phyloP scores from a whole-genome alignment of 108 stramenopile genomes.

The Stephanodiscus triporus region DNA sequence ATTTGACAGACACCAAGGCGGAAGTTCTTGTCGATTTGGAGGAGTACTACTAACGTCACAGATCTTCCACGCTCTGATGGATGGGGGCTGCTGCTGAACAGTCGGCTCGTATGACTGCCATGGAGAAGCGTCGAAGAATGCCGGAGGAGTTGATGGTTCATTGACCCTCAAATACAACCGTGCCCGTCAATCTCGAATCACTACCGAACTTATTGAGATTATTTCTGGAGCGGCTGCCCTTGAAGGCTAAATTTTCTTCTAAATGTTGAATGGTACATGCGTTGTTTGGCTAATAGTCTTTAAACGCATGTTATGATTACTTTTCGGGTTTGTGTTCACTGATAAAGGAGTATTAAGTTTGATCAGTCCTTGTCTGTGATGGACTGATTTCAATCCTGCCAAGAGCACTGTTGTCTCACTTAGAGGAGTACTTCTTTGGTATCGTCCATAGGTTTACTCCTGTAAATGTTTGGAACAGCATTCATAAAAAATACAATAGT shows the following conservation, averaged over 20 bases:
- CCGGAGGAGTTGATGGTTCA: conserved; percentile 96
- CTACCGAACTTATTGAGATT: conserved; percentile 99
- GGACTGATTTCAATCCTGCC: background rate
- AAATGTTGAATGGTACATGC: background rate
- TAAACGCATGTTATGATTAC: background rate
- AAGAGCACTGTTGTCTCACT: background rate
- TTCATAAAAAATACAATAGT: no score
- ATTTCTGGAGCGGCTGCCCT: conserved; percentile 99
- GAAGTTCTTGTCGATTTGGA: conserved; percentile 93
- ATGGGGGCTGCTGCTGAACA: conserved; percentile 98
- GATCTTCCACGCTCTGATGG: conserved; percentile 95
- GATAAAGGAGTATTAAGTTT: no score
- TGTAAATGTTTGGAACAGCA: no score
- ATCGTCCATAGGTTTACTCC: no score
- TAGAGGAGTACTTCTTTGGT: background rate
- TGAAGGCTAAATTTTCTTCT: conserved; percentile 67
- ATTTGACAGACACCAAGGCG: conserved; percentile 94
- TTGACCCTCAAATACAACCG: conserved; percentile 99
- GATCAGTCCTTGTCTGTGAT: no score
- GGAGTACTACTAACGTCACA: conserved; percentile 95
- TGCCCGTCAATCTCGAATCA: conserved; percentile 99
- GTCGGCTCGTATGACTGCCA: conserved; percentile 99
- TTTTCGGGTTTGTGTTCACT: background rate
- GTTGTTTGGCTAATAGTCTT: background rate
- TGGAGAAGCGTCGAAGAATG: conserved; percentile 99